Conservation (phyloP, 2,329 filamentous ascomycete species). For the Lasiodiplodia sp. region DNA sequence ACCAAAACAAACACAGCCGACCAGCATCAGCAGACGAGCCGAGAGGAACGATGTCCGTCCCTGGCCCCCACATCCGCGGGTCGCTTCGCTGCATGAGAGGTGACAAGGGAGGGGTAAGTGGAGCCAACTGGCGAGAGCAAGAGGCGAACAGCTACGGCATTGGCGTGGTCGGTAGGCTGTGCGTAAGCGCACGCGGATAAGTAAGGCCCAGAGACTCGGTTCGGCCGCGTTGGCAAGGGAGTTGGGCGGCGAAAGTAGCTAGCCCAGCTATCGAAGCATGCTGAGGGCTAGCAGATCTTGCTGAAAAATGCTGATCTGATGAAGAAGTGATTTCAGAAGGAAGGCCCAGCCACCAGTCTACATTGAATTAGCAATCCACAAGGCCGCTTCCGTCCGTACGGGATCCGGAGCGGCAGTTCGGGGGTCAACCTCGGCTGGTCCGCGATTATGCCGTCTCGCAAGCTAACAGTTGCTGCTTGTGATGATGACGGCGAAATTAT, state of each 20-base stretch:
- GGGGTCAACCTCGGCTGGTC: background rate
- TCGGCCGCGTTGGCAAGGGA: constrained; percentile 20
- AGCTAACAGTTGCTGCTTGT: background rate
- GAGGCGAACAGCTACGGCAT: background rate
- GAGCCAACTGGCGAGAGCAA: constrained; percentile 5
- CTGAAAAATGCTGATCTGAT: constrained; percentile 10
- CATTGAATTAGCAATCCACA: constrained; percentile 1
- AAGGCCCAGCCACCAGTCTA: background rate
- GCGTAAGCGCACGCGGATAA: constrained; percentile 27
- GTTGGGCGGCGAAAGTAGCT: constrained; percentile 9
- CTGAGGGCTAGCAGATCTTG: constrained; percentile 13
- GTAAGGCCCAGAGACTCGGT: constrained; percentile 24
- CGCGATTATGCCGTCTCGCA: background rate
- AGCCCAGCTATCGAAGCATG: constrained; percentile 10
- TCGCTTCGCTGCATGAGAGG: constrained; percentile 11
- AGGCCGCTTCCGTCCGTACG: background rate
- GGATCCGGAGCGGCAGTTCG: background rate
- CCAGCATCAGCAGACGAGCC: background rate
- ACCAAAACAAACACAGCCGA: background rate
- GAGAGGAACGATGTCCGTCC: background rate
- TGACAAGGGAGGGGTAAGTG: background rate
- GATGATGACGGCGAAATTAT: constrained; percentile 2
- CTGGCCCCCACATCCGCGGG: constrained; percentile 17
- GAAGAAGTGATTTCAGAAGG: constrained; percentile 6
- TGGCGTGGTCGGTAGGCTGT: constrained; percentile 13